Evolutionary conservation across 768 basidiomycete genomes (phyloP).

Genomic region (Lepiota brunneoincarnata): DNA sequence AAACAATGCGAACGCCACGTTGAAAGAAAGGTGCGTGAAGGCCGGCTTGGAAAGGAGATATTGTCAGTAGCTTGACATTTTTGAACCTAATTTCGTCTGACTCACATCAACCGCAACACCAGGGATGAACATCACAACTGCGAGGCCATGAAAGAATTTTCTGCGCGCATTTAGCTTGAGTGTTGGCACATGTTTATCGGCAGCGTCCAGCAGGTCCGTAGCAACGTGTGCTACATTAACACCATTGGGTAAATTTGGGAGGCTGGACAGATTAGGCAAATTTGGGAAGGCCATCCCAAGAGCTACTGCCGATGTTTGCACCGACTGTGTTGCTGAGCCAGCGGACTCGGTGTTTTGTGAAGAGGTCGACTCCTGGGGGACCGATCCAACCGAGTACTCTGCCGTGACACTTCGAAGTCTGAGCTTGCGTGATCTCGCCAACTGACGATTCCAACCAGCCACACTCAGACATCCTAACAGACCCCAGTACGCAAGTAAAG

Average conservation of each 20-base stretch:
- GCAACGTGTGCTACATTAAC: slow-evolving; percentile 51
- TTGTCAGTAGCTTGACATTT: not conserved
- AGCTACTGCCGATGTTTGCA: slow-evolving; percentile 20
- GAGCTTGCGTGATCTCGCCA: slow-evolving; percentile 73
- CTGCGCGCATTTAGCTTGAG: slow-evolving; percentile 87
- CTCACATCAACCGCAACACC: slow-evolving; percentile 90
- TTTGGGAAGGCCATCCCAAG: slow-evolving; percentile 44
- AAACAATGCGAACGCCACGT: slow-evolving; percentile 91
- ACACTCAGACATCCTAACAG: slow-evolving; percentile 78
- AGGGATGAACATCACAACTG: slow-evolving; percentile 95
- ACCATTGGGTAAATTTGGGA: slow-evolving; percentile 49
- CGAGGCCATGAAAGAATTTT: slow-evolving; percentile 96
- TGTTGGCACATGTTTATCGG: slow-evolving; percentile 88
- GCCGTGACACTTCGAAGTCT: slow-evolving; percentile 40
- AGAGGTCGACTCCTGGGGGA: not conserved
- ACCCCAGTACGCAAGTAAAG: slow-evolving; percentile 84
- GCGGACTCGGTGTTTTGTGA: not conserved
- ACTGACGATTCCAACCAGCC: slow-evolving; percentile 91
- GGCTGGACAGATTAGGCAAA: slow-evolving; percentile 49
- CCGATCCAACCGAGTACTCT: slow-evolving; percentile 3
- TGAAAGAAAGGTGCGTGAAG: slow-evolving; percentile 93
- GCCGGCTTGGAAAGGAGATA: slow-evolving; percentile 64
- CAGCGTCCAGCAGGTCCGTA: slow-evolving; percentile 73
- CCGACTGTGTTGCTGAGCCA: not conserved
- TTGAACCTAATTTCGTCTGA: slow-evolving; percentile 19